These are phyloP conservation scores for Phytophthora pinifolia DNA, from an alignment of 352 stramenopile species.

Conservation along the genomic window DNA sequence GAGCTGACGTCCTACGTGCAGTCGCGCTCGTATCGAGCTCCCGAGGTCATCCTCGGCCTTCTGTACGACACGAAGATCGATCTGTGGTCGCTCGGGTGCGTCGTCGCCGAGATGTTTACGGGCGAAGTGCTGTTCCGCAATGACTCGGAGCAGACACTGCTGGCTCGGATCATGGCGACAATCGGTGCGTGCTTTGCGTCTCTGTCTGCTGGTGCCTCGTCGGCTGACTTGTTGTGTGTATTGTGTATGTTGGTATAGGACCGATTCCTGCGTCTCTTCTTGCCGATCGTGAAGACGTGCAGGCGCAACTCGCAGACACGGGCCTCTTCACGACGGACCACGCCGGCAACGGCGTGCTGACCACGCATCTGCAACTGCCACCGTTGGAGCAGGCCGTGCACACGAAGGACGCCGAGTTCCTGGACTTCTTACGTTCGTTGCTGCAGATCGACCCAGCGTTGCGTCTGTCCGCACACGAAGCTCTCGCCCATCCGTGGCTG, in stretches of 20 bases:
- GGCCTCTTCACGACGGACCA: constrained; percentile 54
- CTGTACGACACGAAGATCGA: constrained; percentile 88
- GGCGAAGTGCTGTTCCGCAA: constrained; percentile 89
- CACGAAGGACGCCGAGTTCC: constrained; percentile 57
- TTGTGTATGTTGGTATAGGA: constrained; percentile 24
- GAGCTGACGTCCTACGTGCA: constrained; percentile 98
- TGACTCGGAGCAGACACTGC: constrained; percentile 89
- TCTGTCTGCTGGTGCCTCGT: not conserved
- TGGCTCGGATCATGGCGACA: constrained; percentile 89
- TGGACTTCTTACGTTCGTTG: constrained; percentile 67
- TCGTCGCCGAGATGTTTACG: constrained; percentile 87
- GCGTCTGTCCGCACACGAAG: constrained; percentile 53
- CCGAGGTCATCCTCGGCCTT: constrained; percentile 97
- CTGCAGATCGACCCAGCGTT: constrained; percentile 64
- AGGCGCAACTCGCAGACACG: constrained; percentile 60
- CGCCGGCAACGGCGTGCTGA: constrained; percentile 50
- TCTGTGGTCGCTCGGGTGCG: constrained; percentile 88
- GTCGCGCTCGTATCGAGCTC: constrained; percentile 96
- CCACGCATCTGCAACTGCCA: constrained; percentile 34
- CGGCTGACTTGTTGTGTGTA: not conserved
- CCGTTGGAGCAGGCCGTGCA: constrained; percentile 58
- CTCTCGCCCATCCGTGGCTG: constrained; percentile 69
- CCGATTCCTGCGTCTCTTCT: constrained; percentile 69
- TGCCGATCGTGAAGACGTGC: constrained; percentile 43
- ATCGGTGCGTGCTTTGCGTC: constrained; percentile 41